Percentiles rank a stretch among this genome's conserved stretches.
phyloP scores from a whole-genome alignment of 2,329 filamentous ascomycete species.

The Talaromyces islandicus region DNA sequence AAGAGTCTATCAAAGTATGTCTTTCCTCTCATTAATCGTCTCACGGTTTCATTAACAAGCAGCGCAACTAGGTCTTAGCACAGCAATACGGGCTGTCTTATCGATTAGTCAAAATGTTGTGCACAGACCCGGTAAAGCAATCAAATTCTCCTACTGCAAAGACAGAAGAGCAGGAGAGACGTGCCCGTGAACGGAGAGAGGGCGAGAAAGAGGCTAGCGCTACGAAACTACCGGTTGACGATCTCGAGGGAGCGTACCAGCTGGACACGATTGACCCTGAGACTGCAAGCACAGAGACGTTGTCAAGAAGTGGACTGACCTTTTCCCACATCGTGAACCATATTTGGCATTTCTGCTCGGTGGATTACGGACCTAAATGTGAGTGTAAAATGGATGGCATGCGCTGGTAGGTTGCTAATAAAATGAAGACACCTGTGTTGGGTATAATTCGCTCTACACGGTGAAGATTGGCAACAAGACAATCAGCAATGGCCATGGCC shows the following conservation, averaged over 20 bases:
- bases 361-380: conserved; percentile 64
- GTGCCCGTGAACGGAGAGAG: not conserved
- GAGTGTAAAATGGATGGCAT: conserved; percentile 19
- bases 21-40: not conserved
- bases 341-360: conserved; percentile 70
- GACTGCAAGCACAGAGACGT: conserved; percentile 16
- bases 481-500: conserved; percentile 23
- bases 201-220: conserved; percentile 2
- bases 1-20: conserved; percentile 45
- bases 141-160: conserved; percentile 6
- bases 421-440: conserved; percentile 58
- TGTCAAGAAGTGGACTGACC: conserved; percentile 33
- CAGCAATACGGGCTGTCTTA: conserved; percentile 63
- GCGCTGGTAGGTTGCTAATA: conserved; percentile 5
- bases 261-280: conserved; percentile 18
- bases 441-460: conserved; percentile 56
- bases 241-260: conserved; percentile 26
- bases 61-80: conserved; percentile 41
- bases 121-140: conserved; percentile 45
- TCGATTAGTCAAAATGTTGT: conserved; percentile 59
- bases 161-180: conserved; percentile 11
- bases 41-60: not conserved
- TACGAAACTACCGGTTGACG: conserved; percentile 15
- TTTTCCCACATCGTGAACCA: conserved; percentile 59
- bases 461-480: conserved; percentile 45